Base-by-base conservation (phyloP, 306 rosid species). In the Astragalus membranaceus region DNA sequence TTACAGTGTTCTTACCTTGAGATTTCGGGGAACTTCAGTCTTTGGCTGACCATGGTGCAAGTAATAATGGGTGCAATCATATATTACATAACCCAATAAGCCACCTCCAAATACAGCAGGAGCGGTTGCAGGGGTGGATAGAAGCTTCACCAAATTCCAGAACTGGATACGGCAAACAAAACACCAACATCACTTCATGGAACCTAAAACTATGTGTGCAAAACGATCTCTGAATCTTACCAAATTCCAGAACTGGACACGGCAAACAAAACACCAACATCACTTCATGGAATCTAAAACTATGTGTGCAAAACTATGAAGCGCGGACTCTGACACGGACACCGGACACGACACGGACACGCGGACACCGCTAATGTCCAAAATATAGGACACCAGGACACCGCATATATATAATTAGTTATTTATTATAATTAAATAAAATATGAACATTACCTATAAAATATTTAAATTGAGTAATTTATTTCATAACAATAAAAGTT, bases 81-180 rank as follows among this genome's bases (percentile, higher is more conserved):
- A 95, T 42, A 91, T 83, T 77, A 95, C 99, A 79, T 95, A 91
- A 74, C 96, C 96, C 87, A 95, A 77, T 53, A 95, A 81, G 64
- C 95, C 92, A 2, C 99, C 99, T 52, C 95, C 99, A 74, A 91
- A 72, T 70, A 95, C 58, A 49, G 94, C 99, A 67, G 99, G 96
- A 42, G 96, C 59, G 49, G 79, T 80, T 79, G 96, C 73, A 55
- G 95, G 83, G 32, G 97, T 78, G 37, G 89, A 64, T 3, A 87
- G 0, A 67, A 91, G 87, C 79, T 76, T 87, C 75, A 95, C 84
- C 70, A 86, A 3, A 85, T 82, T 86, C 90, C 90, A 95, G 73
- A 95, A 78, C 99, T 95, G 87, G 69, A 84, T 71, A 70, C 41
- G 41, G 44, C 63, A 56, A 64, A 71, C 33, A 64, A 56, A 70